Evolutionary conservation across 73 alveolate genomes (phyloP), one percentile per base, ranked within the genome.

Genomic region (Paramecium primaurelia): DNA sequence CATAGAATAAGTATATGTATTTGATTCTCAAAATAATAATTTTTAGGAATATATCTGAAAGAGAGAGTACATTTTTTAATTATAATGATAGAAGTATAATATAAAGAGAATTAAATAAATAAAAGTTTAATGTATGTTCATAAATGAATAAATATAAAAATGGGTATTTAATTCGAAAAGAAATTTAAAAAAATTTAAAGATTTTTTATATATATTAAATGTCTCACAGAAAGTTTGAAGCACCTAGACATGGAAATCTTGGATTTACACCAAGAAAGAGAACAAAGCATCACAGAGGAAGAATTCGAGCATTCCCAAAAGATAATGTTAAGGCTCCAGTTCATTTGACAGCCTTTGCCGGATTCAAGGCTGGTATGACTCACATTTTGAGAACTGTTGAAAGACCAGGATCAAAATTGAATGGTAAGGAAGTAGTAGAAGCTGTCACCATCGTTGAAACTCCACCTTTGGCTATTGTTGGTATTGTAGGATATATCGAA

Each of bases 301-400:
- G 98, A 86, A 94, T 97, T 93, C 93, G 99, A 94, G 92, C 98
- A 93, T 34, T 34, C 99, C 99, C 99, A 40, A 98, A 96, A 95
- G 99, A 98, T 58, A 99, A 99, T 94, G 94, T 96, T 86, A 83
- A 92, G 86, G 93, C 97, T 93, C 93, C 94, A 77, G 97, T 98
- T 94, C 99, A 99, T 96, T 96, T 99, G 85, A 98, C 99, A 14
- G 99, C 99, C 92, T 99, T 98, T 96, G 95, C 98, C 92, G 99
- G 99, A 93, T 99, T 95, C 98, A 99, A 99, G 96, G 99, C 99
- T 40, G 99, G 99, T 86, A 99, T 99, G 99, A 98, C 99, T 30
- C 99, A 99, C 97, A 97, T 99, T 92, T 99, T 98, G 88, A 98
- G 99, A 88, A 98, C 98, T 86, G 99, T 97, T 95, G 99, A 98